Evolutionary conservation across 73 alveolate species (phyloP), one percentile per base, ranked within the genome.

Genomic region (Paramecium sexaurelia): DNA sequence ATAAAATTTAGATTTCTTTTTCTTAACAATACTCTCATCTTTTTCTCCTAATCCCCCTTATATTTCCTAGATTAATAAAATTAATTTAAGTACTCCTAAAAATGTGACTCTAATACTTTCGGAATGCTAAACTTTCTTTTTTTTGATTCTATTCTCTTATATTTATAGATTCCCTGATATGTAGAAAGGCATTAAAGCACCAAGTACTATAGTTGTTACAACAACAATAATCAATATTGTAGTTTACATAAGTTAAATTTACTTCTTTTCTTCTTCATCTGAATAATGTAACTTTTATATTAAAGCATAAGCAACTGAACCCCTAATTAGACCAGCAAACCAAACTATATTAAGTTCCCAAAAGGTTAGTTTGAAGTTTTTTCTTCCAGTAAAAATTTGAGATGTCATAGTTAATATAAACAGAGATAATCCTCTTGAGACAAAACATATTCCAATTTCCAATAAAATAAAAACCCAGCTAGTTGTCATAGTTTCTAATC

Each of bases 301-400:
- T 24, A 96, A 94, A 1, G 99, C 99, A 95, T 93, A 94, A n/a
- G 99, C 99, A 33, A 96, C 95, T 13, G 98, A 96, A 5, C 99
- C 99, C 85, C 99, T 94, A 71, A 96, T 96, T 5, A 94, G 73
- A 11, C 99, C 99, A 6, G 97, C 97, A 85, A 66, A 96, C 98
- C 98, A 96, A 9, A 96, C 92, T 20, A 96, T 94, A 87, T 82
- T 82, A 27, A 88, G 33, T 29, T 88, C 94, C 85, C 87, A 88
- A 68, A 75, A 68, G 37, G 85, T 41, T 67, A 88, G 43, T 69
- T 71, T 67, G 55, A 75, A 88, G 26, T 88, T 88, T 15, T 88
- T 17, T 71, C 87, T 88, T 1, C 94, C 94, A 5, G 45, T 88
- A 32, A 88, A 57, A 26, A 88, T 22, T 82, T 68, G 55, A 11